phyloP scores from a whole-genome alignment of 2,329 filamentous ascomycete genomes.

The Arthrobotrys pseudoclavata region DNA sequence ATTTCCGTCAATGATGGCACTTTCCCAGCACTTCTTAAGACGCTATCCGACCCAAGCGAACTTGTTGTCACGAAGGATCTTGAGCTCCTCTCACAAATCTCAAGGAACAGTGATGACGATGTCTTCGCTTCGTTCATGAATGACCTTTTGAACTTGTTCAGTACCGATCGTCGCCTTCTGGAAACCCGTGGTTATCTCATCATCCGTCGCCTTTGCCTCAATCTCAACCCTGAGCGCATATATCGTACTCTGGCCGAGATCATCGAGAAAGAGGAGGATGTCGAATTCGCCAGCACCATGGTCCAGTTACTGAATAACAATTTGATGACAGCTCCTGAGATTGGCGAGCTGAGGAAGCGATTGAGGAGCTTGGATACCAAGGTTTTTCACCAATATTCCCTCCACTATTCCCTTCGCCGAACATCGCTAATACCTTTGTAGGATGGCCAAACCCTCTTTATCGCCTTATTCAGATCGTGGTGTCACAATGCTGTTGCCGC shows the following conservation, averaged over 20 bases:
- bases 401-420: neutral
- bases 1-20: constrained; percentile 93
- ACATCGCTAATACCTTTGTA: constrained; percentile 65
- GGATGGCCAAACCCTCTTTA: constrained; percentile 96
- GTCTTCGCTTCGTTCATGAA: constrained; percentile 99
- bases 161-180: constrained; percentile 88
- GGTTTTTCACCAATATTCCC: constrained; percentile 67
- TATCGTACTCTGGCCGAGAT: constrained; percentile 96
- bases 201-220: constrained; percentile 93
- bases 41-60: constrained; percentile 92
- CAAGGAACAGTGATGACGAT: constrained; percentile 93
- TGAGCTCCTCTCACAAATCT: constrained; percentile 94
- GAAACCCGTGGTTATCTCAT: constrained; percentile 96
- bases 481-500: constrained; percentile 98
- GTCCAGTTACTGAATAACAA: constrained; percentile 99
- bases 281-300: constrained; percentile 99
- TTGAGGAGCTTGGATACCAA: constrained; percentile 90
- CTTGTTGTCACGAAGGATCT: constrained; percentile 95
- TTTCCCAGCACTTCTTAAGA: constrained; percentile 95
- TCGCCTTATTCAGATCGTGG: constrained; percentile 94
- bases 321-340: constrained; percentile 93
- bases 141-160: constrained; percentile 92
- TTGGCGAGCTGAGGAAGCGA: constrained; percentile 89
- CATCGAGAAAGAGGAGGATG: constrained; percentile 96
- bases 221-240: constrained; percentile 91